A percentile compares a stretch with the other conserved stretches of the same genome.
Conservation (phyloP, 108 stramenopile genomes). For the Cyclotella atomus region DNA sequence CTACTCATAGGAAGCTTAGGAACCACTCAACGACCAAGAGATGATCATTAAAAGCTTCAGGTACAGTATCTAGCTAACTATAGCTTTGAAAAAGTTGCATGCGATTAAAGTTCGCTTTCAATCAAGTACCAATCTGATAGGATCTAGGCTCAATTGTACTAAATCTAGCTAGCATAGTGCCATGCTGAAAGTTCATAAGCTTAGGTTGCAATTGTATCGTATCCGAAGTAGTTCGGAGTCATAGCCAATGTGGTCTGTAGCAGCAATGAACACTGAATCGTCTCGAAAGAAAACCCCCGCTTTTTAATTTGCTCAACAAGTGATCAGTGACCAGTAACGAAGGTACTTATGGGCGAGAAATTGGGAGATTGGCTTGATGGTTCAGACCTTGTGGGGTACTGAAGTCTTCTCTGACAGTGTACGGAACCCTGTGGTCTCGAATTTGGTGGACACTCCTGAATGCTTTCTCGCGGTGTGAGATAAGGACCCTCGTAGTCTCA, state of each 20-base stretch:
- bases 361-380: too few species aligned
- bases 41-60: neutral
- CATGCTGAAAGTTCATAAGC: slow-evolving; percentile 4
- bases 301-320: too few species aligned
- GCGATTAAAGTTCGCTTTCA: slow-evolving; percentile 9
- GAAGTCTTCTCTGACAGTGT: too few species aligned
- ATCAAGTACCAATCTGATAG: neutral
- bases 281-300: too few species aligned
- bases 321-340: too few species aligned
- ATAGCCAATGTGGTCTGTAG: neutral
- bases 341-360: too few species aligned
- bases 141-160: neutral
- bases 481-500: too few species aligned
- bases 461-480: too few species aligned
- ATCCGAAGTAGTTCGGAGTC: neutral
- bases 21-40: neutral
- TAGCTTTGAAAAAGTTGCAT: slow-evolving; percentile 17
- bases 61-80: slow-evolving; percentile 18
- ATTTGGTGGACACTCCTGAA: too few species aligned
- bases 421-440: too few species aligned
- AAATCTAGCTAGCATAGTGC: slow-evolving; percentile 1
- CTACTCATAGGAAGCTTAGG: neutral
- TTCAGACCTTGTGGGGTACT: too few species aligned
- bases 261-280: neutral
- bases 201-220: neutral